Evolutionary conservation across 306 rosid species (phyloP).

Genomic region (Vicia villosa): DNA sequence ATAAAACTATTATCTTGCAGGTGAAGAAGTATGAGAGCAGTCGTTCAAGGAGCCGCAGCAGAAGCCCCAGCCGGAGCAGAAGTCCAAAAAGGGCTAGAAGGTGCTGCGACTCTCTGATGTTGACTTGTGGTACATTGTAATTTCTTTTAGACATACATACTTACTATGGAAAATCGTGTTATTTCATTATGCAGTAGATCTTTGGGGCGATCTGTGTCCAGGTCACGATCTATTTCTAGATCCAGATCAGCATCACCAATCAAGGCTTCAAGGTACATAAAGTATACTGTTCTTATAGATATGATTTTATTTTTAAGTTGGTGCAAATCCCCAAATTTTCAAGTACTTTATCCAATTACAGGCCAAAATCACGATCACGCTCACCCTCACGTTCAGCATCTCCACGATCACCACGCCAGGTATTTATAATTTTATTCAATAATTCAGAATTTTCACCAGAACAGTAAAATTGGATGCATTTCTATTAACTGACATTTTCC

Average conservation of each 20-base stretch:
- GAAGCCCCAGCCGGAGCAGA: slow-evolving; percentile 78
- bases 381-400: slow-evolving; percentile 74
- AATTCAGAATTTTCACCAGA: background rate
- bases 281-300: background rate
- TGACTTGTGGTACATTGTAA: background rate
- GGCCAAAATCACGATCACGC: slow-evolving; percentile 56
- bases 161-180: background rate
- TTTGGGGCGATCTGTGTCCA: slow-evolving; percentile 75
- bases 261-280: slow-evolving; percentile 73
- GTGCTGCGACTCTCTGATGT: slow-evolving; percentile 39
- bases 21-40: slow-evolving; percentile 77
- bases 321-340: background rate
- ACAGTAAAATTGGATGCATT: background rate
- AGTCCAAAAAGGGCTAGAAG: slow-evolving; percentile 69
- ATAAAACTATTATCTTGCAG: slow-evolving; percentile 46
- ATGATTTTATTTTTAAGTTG: background rate
- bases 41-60: slow-evolving; percentile 83
- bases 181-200: slow-evolving; percentile 60
- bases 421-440: slow-evolving; percentile 34
- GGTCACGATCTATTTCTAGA: slow-evolving; percentile 74
- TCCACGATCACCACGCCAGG: slow-evolving; percentile 79
- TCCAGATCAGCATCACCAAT: slow-evolving; percentile 88
- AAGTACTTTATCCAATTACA: slow-evolving; percentile 30
- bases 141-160: background rate
- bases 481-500: too few species aligned